These are phyloP conservation scores for Starmerella bacillaris DNA, from an alignment of 805 yeast genomes.

Conservation along the genomic window DNA sequence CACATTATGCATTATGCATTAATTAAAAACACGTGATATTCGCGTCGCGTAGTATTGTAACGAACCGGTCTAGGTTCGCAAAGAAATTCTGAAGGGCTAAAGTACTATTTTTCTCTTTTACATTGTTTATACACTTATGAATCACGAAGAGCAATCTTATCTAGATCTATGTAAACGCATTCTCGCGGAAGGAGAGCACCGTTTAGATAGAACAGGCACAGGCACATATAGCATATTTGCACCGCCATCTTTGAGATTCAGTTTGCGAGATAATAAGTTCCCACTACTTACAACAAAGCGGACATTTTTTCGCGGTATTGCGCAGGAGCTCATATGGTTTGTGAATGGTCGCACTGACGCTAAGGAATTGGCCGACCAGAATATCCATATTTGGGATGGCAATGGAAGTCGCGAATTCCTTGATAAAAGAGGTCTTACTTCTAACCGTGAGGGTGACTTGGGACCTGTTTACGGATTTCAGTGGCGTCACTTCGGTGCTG, in stretches of 20 bases:
- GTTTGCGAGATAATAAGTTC: slow-evolving; percentile 48
- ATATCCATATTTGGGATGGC: slow-evolving; percentile 98
- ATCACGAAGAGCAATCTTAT: slow-evolving; percentile 62
- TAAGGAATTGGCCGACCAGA: slow-evolving; percentile 53
- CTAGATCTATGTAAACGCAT: slow-evolving; percentile 63
- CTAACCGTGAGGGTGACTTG: slow-evolving; percentile 79
- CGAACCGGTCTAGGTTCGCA: too few species aligned
- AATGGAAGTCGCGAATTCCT: slow-evolving; percentile 86
- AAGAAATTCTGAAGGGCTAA: too few species aligned
- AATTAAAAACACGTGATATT: too few species aligned
- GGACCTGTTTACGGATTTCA: slow-evolving; percentile 99
- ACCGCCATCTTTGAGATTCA: slow-evolving; percentile 86
- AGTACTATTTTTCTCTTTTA: too few species aligned
- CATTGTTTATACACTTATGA: too few species aligned
- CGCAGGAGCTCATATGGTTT: slow-evolving; percentile 86
- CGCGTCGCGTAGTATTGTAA: too few species aligned
- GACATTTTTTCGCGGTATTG: slow-evolving; percentile 75
- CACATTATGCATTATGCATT: too few species aligned
- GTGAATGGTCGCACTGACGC: slow-evolving; percentile 81
- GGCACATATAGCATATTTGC: slow-evolving; percentile 85
- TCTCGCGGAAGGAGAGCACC: slow-evolving; percentile 65
- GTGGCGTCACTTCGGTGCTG: slow-evolving; percentile 98
- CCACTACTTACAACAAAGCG: slow-evolving; percentile 87
- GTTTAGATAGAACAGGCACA: slow-evolving; percentile 95
- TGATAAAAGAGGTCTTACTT: slow-evolving; percentile 60